Evolutionary conservation across 805 yeast species (phyloP).

Genomic region (Citeromyces nyonsensis): DNA sequence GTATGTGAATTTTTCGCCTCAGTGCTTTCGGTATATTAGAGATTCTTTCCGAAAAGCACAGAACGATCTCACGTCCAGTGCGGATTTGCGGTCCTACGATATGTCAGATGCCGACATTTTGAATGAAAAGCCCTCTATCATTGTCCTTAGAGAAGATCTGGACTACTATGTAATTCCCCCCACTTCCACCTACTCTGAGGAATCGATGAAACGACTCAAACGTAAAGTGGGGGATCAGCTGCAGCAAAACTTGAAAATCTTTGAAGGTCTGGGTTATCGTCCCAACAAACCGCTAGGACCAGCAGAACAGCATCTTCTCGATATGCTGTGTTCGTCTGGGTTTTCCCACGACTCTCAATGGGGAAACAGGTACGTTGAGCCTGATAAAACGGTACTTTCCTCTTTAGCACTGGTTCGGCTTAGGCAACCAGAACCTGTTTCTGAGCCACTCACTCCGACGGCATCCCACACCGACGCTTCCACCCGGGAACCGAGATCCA

Average conservation of each 20-base stretch:
- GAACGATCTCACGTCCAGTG: slow-evolving; percentile 24
- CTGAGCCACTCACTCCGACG: background rate
- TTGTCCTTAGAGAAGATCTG: slow-evolving; percentile 84
- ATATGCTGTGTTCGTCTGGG: slow-evolving; percentile 89
- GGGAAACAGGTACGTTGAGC: slow-evolving; percentile 87
- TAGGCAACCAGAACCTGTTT: slow-evolving; percentile 13
- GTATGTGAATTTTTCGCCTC: slow-evolving; percentile 74
- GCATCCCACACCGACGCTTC: slow-evolving; percentile 16
- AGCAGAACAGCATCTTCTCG: slow-evolving; percentile 89
- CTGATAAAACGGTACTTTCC: slow-evolving; percentile 73
- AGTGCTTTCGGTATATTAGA: slow-evolving; percentile 74
- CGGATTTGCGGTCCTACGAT: slow-evolving; percentile 15
- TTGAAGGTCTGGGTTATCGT: slow-evolving; percentile 63
- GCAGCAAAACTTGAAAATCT: slow-evolving; percentile 40
- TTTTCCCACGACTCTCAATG: slow-evolving; percentile 51
- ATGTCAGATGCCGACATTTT: slow-evolving; percentile 43
- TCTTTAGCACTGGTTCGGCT: slow-evolving; percentile 64
- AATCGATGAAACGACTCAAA: slow-evolving; percentile 56
- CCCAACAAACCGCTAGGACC: slow-evolving; percentile 49
- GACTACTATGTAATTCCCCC: slow-evolving; percentile 90
- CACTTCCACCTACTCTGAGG: slow-evolving; percentile 31
- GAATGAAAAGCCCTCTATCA: slow-evolving; percentile 74
- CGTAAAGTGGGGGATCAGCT: slow-evolving; percentile 57
- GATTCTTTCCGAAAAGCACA: slow-evolving; percentile 58
- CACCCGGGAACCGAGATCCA: slow-evolving; percentile 23